Evolutionary conservation across 495 filamentous ascomycete species (phyloP).

Genomic region (Pyrenula aspistea): DNA sequence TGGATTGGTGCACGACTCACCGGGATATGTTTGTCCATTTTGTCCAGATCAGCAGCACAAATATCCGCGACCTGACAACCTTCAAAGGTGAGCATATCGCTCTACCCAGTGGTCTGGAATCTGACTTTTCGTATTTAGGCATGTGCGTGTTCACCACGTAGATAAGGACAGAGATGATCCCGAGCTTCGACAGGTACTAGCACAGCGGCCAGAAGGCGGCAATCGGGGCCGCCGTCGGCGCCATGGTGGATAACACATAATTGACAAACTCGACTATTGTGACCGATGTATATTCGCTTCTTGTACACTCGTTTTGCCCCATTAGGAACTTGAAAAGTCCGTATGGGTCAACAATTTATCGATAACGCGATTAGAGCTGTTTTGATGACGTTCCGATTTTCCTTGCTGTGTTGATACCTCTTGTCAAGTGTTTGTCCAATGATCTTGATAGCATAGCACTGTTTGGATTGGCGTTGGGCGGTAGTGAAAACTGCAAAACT

Average conservation of each 20-base stretch:
- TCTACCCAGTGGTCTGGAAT: background rate
- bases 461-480: background rate
- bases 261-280: too few species aligned
- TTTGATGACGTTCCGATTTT: background rate
- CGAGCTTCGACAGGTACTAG: conserved; percentile 61
- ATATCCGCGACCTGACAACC: conserved; percentile 93
- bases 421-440: background rate
- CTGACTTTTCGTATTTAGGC: conserved; percentile 32
- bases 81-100: conserved; percentile 73
- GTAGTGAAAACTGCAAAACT: too few species aligned
- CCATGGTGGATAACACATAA: conserved; percentile 4
- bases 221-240: conserved; percentile 71
- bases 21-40: conserved; percentile 95
- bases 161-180: conserved; percentile 84
- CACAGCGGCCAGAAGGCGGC: conserved; percentile 75
- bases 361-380: background rate
- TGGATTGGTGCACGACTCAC: conserved; percentile 87
- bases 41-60: conserved; percentile 93
- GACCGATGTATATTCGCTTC: too few species aligned
- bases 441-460: background rate
- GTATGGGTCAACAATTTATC: background rate
- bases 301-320: background rate
- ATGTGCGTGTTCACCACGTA: conserved; percentile 78
- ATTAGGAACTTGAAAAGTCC: background rate
- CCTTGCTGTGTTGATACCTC: background rate